phyloP scores from a whole-genome alignment of 768 basidiomycete genomes.

The Suillus lakei region DNA sequence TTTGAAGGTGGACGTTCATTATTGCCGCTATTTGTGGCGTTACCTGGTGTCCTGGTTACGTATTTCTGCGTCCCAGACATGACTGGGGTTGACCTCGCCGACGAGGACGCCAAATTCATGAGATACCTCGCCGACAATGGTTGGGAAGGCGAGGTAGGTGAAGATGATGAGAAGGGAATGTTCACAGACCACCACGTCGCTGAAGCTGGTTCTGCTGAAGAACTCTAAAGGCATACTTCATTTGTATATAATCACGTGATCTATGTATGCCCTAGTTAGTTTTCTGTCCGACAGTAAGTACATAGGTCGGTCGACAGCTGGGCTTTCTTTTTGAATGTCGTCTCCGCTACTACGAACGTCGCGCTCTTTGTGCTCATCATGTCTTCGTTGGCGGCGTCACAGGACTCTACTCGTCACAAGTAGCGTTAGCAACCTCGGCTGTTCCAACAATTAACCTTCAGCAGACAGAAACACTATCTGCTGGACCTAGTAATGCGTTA shows the following conservation, averaged over 20 bases:
- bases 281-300: background rate
- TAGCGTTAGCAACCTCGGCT: slow-evolving; percentile 19
- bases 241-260: background rate
- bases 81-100: slow-evolving; percentile 67
- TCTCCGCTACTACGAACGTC: slow-evolving; percentile 22
- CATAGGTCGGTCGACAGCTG: background rate
- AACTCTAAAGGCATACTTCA: slow-evolving; percentile 6
- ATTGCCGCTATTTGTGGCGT: slow-evolving; percentile 72
- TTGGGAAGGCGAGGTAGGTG: slow-evolving; percentile 68
- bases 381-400: slow-evolving; percentile 17
- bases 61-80: slow-evolving; percentile 73
- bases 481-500: background rate
- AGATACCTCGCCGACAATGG: slow-evolving; percentile 64
- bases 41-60: slow-evolving; percentile 63
- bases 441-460: slow-evolving; percentile 2
- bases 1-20: slow-evolving; percentile 65
- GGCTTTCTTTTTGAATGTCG: slow-evolving; percentile 25
- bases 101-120: slow-evolving; percentile 67
- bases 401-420: slow-evolving; percentile 32
- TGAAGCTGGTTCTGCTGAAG: slow-evolving; percentile 21
- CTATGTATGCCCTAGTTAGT: background rate
- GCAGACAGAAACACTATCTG: background rate
- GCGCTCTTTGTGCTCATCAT: slow-evolving; percentile 21
- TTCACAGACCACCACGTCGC: slow-evolving; percentile 20
- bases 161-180: slow-evolving; percentile 46